Conservation (phyloP, 2,329 filamentous ascomycete species). For the Fonsecaea multimorphosa region DNA sequence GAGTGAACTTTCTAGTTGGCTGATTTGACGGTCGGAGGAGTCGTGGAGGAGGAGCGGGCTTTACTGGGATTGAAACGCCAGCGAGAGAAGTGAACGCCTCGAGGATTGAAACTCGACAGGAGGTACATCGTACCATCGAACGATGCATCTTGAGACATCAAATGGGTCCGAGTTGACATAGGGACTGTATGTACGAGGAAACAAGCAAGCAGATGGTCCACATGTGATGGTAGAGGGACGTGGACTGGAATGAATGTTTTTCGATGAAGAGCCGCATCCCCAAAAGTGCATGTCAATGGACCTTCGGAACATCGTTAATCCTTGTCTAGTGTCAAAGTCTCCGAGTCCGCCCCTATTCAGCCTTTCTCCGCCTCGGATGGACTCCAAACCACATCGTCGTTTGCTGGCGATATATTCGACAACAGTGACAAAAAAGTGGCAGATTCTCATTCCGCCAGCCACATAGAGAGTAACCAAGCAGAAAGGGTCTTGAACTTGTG, state of each 20-base stretch:
- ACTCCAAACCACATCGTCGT: no score
- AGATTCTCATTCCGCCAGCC: neutral
- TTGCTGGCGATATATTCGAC: no score
- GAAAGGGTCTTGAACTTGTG: neutral
- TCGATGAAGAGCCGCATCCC: neutral
- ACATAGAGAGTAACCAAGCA: no score
- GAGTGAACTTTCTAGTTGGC: slow-evolving; percentile 3
- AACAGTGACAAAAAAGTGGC: neutral
- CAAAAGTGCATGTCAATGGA: neutral
- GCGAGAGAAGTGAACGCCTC: slow-evolving; percentile 38
- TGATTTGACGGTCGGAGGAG: neutral
- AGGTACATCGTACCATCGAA: slow-evolving; percentile 28
- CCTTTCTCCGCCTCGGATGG: neutral
- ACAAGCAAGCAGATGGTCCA: neutral
- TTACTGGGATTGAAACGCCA: slow-evolving; percentile 23
- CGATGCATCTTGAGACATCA: slow-evolving; percentile 30
- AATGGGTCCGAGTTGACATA: neutral
- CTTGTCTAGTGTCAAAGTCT: neutral
- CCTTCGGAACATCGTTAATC: neutral
- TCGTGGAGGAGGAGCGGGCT: neutral
- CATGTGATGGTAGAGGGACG: neutral
- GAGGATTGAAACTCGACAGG: slow-evolving; percentile 34
- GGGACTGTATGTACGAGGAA: neutral
- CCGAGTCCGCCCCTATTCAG: neutral
- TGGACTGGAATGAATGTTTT: neutral